Base-by-base conservation (phyloP, 2,329 filamentous ascomycete genomes). In the Thielaviopsis euricoi region DNA sequence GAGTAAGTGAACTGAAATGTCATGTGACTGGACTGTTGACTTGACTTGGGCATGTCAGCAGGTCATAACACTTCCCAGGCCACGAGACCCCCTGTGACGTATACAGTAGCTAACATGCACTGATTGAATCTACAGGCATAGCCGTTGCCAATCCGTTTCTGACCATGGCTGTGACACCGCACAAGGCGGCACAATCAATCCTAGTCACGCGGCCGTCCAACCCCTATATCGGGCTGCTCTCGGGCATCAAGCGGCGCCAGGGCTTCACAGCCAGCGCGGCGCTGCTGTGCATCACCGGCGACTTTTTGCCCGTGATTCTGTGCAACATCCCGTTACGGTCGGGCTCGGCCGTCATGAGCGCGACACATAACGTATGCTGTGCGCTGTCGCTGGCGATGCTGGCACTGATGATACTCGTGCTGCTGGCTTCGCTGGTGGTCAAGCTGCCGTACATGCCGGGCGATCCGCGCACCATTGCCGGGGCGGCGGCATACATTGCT, bases 141-240 rank as follows among this genome's bases (percentile, higher is more conserved):
- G 63, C 65, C 2, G 60, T 58, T 17, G 56, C 59, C 29, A 56
- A 57, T 48, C 65, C 66, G 10, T 66, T 62, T 56, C 43, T 61
- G 6, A 61, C 60, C 6, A 63, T 68, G 23, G 53, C 53, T 3
- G 48, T 60, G 6, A 59, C 55, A 9, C 62, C 57, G 6, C 60
- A 56, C 43, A 25, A 29, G 2, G 57, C 60, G 1, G 33, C 48
- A 29, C 56, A 29, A 2, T 61, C 53, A 4, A 57, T 61, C 10
- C 40, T 61, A 7, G n/a, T 56, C 10, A 59, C 37, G 15, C 53
- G 57, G n/a, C 29, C 57, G n/a, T 53, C 57, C 12, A 61, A 61
- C 43, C 49, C 57, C 3, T 59, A 59, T 46, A 29, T 52, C 23
- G 60, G 60, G 5, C 25, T 61, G 12, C 22, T 53, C 25, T 25